Conservation (phyloP, 345 rosid genomes). For the Boechera divaricarpa region DNA sequence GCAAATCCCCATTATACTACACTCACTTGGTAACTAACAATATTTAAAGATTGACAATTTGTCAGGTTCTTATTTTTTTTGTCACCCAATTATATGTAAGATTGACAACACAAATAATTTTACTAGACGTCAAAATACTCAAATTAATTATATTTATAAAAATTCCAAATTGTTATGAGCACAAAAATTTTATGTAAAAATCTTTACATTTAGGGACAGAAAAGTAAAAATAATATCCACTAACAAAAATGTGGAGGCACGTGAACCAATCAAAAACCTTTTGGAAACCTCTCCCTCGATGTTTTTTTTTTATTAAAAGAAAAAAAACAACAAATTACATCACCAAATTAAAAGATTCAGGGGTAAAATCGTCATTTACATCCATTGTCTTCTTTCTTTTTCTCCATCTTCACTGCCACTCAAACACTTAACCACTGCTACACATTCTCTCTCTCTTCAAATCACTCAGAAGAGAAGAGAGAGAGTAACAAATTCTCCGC, state of each 20-base stretch:
- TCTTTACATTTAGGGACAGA: constrained; percentile 1
- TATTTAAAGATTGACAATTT: too few relatives aligned
- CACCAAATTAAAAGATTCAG: constrained; percentile 17
- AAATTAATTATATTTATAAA: too few relatives aligned
- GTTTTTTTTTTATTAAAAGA: constrained; percentile 15
- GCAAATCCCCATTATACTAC: too few relatives aligned
- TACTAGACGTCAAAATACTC: too few relatives aligned
- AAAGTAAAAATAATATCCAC: neutral
- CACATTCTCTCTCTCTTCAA: constrained; percentile 25
- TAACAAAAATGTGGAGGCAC: constrained; percentile 23
- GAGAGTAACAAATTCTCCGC: neutral
- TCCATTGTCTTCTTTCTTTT: neutral
- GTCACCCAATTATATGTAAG: too few relatives aligned
- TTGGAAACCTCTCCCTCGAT: constrained; percentile 34
- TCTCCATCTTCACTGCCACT: constrained; percentile 46
- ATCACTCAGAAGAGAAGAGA: neutral
- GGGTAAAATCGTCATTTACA: neutral
- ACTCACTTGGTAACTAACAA: too few relatives aligned
- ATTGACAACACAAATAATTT: too few relatives aligned
- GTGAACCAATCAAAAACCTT: constrained; percentile 24
- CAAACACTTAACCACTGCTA: constrained; percentile 21
- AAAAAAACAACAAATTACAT: neutral
- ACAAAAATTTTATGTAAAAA: neutral
- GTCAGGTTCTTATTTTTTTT: too few relatives aligned
- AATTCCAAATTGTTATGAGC: too few relatives aligned